These are phyloP conservation scores for Niebla homalea DNA, from an alignment of 495 filamentous ascomycete genomes.

Conservation along the genomic window DNA sequence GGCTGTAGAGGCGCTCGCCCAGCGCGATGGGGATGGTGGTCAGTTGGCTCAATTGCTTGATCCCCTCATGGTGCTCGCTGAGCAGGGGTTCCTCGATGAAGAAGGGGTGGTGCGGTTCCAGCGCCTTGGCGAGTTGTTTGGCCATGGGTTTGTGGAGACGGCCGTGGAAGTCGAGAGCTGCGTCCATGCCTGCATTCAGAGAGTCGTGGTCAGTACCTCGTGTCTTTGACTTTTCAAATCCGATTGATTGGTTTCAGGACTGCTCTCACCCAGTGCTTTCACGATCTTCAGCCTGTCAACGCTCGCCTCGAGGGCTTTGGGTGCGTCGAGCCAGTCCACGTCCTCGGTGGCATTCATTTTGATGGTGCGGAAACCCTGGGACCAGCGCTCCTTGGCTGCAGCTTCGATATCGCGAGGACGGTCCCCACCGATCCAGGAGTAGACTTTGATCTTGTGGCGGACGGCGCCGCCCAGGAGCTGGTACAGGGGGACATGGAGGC, in stretches of 20 bases:
- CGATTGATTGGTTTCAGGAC: no score
- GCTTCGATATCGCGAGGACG: constrained; percentile 55
- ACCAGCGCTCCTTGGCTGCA: constrained; percentile 51
- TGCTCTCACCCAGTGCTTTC: constrained; percentile 52
- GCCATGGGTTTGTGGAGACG: constrained; percentile 72
- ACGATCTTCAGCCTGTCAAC: constrained; percentile 58
- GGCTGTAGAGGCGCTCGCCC: constrained; percentile 59
- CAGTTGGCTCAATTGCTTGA: constrained; percentile 49
- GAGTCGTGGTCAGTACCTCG: no score
- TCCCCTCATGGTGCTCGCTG: constrained; percentile 55
- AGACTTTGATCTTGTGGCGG: constrained; percentile 59
- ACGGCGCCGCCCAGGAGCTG: constrained; percentile 68
- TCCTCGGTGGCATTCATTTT: constrained; percentile 81
- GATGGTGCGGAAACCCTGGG: constrained; percentile 57
- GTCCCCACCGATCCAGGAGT: constrained; percentile 81
- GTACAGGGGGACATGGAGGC: constrained; percentile 55
- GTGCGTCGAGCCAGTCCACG: constrained; percentile 67
- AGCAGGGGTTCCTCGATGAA: constrained; percentile 73
- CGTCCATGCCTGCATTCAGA: no score
- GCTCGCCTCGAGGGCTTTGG: constrained; percentile 45
- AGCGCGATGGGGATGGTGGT: constrained; percentile 60
- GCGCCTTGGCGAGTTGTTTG: constrained; percentile 56
- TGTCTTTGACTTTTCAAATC: no score
- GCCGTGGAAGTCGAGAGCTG: constrained; percentile 66
- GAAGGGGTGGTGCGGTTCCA: constrained; percentile 59